Percentiles rank a stretch among this genome's conserved stretches.
Evolutionary conservation across 164 flowering plant species (phyloP).

Genomic region (Vitis cinerea): DNA sequence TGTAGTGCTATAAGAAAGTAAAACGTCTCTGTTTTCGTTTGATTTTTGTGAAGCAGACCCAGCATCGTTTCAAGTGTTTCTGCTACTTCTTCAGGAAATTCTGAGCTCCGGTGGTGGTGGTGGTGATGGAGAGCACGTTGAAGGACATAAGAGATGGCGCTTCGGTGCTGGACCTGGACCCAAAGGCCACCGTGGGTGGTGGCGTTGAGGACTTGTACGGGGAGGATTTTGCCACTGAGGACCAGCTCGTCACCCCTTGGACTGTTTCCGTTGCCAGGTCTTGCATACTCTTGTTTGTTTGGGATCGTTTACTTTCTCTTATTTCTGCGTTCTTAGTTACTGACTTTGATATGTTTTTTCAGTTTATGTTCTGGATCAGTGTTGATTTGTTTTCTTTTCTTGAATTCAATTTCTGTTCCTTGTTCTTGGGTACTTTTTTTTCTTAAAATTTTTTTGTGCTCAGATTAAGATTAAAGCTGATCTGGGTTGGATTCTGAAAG

Average conservation of each 20-base stretch:
- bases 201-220: conserved; percentile 71
- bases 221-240: conserved; percentile 72
- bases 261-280: conserved; percentile 71
- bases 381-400: neutral
- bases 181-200: conserved; percentile 54
- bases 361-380: neutral
- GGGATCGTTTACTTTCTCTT: neutral
- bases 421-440: too few species aligned
- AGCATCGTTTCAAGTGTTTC: too few species aligned
- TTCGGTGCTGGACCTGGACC: conserved; percentile 37
- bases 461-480: neutral
- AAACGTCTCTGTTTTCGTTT: too few species aligned
- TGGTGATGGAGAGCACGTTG: conserved; percentile 41
- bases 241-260: conserved; percentile 76
- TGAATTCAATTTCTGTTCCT: neutral
- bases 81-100: too few species aligned
- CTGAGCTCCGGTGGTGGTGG: neutral
- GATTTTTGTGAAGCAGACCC: too few species aligned
- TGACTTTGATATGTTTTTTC: neutral
- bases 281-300: neutral
- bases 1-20: too few species aligned
- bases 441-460: too few species aligned
- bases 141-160: conserved; percentile 35
- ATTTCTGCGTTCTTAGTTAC: neutral
- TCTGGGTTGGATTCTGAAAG: neutral